phyloP scores from a whole-genome alignment of 2,329 filamentous ascomycete genomes.

The Colletotrichum neosansevieriae region DNA sequence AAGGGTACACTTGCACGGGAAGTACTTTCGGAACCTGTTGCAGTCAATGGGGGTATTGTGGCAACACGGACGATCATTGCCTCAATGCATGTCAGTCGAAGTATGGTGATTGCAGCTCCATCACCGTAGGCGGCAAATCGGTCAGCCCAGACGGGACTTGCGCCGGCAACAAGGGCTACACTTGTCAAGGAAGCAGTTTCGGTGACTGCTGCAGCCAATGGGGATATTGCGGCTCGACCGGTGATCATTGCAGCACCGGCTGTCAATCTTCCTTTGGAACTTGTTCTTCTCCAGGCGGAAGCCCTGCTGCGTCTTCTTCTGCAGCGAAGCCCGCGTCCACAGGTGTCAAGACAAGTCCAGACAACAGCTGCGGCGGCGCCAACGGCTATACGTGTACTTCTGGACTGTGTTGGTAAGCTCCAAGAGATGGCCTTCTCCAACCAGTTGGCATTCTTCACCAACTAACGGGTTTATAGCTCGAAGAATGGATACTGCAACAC shows the following conservation, averaged over 20 bases:
- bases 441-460: not conserved
- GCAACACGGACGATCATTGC: constrained; percentile 37
- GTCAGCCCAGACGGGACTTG: constrained; percentile 31
- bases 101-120: constrained; percentile 41
- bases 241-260: constrained; percentile 41
- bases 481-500: constrained; percentile 40
- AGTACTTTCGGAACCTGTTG: constrained; percentile 39
- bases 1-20: constrained; percentile 55
- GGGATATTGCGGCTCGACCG: constrained; percentile 41
- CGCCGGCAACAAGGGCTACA: constrained; percentile 24
- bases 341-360: constrained; percentile 39
- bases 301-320: constrained; percentile 16
- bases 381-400: constrained; percentile 53
- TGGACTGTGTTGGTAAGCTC: constrained; percentile 38
- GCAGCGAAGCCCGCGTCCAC: constrained; percentile 19
- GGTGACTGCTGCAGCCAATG: constrained; percentile 42
- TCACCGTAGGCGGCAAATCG: constrained; percentile 21
- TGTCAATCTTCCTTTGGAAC: constrained; percentile 31
- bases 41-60: constrained; percentile 41
- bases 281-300: constrained; percentile 21
- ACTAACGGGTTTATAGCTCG: constrained; percentile 1
- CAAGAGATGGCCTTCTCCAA: constrained; percentile 2
- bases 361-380: constrained; percentile 56
- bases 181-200: constrained; percentile 23
- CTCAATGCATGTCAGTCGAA: constrained; percentile 36